phyloP scores from a whole-genome alignment of 768 basidiomycete species.

The Russula olivacea region DNA sequence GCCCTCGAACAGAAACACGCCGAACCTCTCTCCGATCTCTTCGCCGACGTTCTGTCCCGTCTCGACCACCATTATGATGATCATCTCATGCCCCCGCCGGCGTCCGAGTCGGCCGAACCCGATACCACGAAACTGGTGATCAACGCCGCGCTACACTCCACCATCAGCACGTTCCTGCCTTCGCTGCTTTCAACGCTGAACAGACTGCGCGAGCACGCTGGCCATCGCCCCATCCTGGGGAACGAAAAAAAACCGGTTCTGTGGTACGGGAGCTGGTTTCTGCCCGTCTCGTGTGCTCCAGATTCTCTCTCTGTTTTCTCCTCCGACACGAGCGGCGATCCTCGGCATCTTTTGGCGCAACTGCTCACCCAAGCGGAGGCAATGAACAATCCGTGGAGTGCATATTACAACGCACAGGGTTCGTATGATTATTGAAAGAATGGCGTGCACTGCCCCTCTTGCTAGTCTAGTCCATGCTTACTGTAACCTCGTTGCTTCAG shows the following conservation, averaged over 20 bases:
- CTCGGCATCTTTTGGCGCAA: conserved; percentile 4
- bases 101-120: neutral
- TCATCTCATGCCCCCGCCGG: no score
- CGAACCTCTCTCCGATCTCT: conserved; percentile 5
- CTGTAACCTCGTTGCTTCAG: neutral
- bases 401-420: conserved; percentile 25
- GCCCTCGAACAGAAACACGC: conserved; percentile 6
- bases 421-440: neutral
- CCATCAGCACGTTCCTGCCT: conserved; percentile 19
- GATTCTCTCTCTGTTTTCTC: conserved; percentile 1
- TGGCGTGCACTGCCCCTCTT: neutral
- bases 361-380: conserved; percentile 13
- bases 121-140: neutral
- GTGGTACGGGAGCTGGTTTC: conserved; percentile 23
- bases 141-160: conserved; percentile 18
- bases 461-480: neutral
- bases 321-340: neutral
- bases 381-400: conserved; percentile 16
- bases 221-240: conserved; percentile 10
- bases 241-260: conserved; percentile 2
- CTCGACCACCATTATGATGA: neutral
- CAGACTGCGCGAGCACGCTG: conserved; percentile 6
- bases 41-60: conserved; percentile 5
- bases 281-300: conserved; percentile 12
- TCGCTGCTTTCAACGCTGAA: conserved; percentile 9